These are phyloP conservation scores for Metschnikowia kofuensis DNA, from an alignment of 805 yeast species.

Conservation along the genomic window DNA sequence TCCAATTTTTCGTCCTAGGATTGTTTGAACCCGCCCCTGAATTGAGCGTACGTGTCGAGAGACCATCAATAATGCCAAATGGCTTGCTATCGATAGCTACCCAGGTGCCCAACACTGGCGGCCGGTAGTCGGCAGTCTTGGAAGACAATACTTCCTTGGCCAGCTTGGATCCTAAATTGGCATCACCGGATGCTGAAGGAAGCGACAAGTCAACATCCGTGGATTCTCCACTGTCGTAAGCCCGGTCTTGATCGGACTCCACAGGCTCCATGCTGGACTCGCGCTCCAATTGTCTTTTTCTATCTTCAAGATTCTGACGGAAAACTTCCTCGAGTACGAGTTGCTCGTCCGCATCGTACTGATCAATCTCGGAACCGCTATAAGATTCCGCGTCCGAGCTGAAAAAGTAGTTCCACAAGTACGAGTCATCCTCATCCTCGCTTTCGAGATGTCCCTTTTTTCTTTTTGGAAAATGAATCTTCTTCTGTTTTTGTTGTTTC, in stretches of 20 bases:
- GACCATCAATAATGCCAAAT: constrained; percentile 91
- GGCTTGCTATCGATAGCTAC: constrained; percentile 75
- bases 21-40: constrained; percentile 10
- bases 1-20: constrained; percentile 20
- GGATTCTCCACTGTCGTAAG: constrained; percentile 72
- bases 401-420: constrained; percentile 74
- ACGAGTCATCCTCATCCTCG: constrained; percentile 63
- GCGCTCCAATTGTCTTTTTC: constrained; percentile 12
- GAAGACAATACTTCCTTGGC: constrained; percentile 92
- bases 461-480: constrained; percentile 9
- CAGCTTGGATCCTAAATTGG: constrained; percentile 64
- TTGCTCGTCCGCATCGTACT: constrained; percentile 22
- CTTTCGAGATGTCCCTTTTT: constrained; percentile 25
- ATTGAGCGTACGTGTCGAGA: constrained; percentile 78
- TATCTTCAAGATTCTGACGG: constrained; percentile 22
- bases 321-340: constrained; percentile 23
- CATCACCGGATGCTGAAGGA: constrained; percentile 62
- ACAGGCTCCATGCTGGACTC: constrained; percentile 16
- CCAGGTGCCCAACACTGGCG: constrained; percentile 94
- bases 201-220: constrained; percentile 90
- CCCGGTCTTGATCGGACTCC: constrained; percentile 35
- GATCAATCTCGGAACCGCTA: constrained; percentile 22
- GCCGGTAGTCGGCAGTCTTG: constrained; percentile 78
- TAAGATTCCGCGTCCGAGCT: constrained; percentile 38
- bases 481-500: constrained; percentile 11